Evolutionary conservation across 2,329 filamentous ascomycete species (phyloP).

Genomic region (Pestalotiopsis sp.): DNA sequence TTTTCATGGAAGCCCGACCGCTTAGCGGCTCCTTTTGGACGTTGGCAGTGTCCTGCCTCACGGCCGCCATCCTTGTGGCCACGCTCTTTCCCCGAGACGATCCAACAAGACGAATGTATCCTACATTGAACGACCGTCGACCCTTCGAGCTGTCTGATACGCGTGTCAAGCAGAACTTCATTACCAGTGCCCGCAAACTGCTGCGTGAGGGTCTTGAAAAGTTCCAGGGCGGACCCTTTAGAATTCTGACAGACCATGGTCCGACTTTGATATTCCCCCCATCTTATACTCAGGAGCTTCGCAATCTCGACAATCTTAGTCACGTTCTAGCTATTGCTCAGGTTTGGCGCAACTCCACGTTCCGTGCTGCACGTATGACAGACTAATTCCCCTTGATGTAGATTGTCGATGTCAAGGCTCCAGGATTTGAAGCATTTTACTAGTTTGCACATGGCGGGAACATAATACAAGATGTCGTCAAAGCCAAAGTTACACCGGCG

Average conservation of each 20-base stretch:
- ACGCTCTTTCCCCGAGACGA: background rate
- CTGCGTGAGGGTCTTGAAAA: background rate
- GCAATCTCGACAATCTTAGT: slow-evolving; percentile 4
- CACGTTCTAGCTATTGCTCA: slow-evolving; percentile 7
- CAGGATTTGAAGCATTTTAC: slow-evolving; percentile 8
- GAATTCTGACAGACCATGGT: slow-evolving; percentile 3
- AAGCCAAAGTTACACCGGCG: slow-evolving; percentile 4
- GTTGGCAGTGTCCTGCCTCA: background rate
- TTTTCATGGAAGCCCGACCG: background rate
- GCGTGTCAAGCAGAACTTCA: slow-evolving; percentile 1
- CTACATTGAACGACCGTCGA: slow-evolving; percentile 3
- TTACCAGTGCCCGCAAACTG: background rate
- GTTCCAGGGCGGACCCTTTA: background rate
- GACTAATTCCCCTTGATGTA: background rate
- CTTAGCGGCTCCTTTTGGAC: background rate
- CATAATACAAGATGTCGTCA: slow-evolving; percentile 5
- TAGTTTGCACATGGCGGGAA: background rate
- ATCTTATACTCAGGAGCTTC: slow-evolving; percentile 2
- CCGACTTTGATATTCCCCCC: background rate
- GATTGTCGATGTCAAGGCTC: slow-evolving; percentile 3
- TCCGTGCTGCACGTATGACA: background rate
- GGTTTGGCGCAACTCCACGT: background rate
- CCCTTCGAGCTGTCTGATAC: background rate
- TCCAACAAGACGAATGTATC: background rate
- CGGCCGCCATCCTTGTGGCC: background rate